Base-by-base conservation (phyloP, 208 protist species). In the Trypanosoma rangeli region DNA sequence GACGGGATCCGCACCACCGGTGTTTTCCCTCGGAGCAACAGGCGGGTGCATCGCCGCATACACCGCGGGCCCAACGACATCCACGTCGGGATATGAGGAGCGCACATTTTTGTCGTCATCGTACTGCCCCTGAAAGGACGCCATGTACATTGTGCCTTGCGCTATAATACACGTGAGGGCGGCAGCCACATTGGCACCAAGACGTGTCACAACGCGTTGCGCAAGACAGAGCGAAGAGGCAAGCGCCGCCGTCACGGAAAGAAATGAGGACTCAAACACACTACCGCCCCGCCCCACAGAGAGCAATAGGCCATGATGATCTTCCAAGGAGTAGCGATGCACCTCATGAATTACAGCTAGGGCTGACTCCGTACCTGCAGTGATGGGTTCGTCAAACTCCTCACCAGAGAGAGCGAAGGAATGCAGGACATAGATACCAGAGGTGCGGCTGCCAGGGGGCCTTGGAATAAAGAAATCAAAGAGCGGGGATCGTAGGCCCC, bases 261-360 rank as follows among this genome's bases (percentile, higher is more conserved):
- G 59, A 65, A 94, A 94, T 0, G 83, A 82, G 55, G 83, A 87
- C 65, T 94, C 89, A 63, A 88, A 94, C 22, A 75, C 70, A 18
- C 74, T 65, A n/a, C 89, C 89, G 46, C 89, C 89, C 29, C 73
- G 54, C 37, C 83, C 75, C 54, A 91, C 86, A 48, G 83, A 81
- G 26, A 92, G 64, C 22, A 94, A 68, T 10, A 94, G 76, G 31
- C 89, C 89, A 50, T 84, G 70, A 68, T 94, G 89, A 44, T 94
- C 89, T 69, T 94, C 86, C 9, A 94, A 73, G 18, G 89, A 94
- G 73, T 94, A 94, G 26, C 86, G 83, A 68, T 94, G 89, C 28
- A 92, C 89, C 70, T 94, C 89, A 15, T 82, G 86, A 42, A 94
- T 70, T 1, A 94, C 78, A 5, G 82, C 78, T 16, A 94, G 77